phyloP scores from a whole-genome alignment of 106 monocot genomes.

The Allium sativum region DNA sequence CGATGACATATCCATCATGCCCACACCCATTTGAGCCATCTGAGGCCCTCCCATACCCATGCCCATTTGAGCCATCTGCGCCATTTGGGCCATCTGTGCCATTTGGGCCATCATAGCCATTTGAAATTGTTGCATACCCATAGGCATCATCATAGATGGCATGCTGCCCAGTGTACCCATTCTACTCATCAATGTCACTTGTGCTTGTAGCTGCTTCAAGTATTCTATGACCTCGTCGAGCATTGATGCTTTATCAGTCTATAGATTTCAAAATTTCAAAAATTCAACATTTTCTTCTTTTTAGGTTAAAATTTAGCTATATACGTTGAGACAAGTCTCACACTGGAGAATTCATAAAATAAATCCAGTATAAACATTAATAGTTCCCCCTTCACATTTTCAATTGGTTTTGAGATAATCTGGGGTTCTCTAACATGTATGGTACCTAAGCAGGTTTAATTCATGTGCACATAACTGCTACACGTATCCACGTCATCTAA shows the following conservation, averaged over 20 bases:
- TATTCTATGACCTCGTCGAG: constrained; percentile 85
- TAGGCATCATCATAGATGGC: constrained; percentile 53
- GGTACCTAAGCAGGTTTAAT: too few species aligned
- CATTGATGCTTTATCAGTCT: constrained; percentile 83
- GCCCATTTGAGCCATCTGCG: constrained; percentile 42
- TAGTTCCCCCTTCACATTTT: too few species aligned
- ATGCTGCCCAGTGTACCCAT: constrained; percentile 47
- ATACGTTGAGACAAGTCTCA: too few species aligned
- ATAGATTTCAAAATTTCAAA: background rate
- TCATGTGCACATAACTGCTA: too few species aligned
- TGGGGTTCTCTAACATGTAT: too few species aligned
- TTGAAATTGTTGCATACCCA: constrained; percentile 51
- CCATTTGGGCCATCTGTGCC: constrained; percentile 60
- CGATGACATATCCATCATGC: constrained; percentile 11
- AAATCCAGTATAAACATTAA: too few species aligned
- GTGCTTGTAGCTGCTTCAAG: constrained; percentile 68
- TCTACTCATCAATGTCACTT: constrained; percentile 58
- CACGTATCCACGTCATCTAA: too few species aligned
- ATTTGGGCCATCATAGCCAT: constrained; percentile 56
- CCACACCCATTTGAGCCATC: constrained; percentile 25
- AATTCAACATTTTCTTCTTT: background rate
- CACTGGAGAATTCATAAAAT: too few species aligned
- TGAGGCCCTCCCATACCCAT: constrained; percentile 9
- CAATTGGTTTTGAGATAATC: too few species aligned
- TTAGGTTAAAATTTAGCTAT: background rate